These are phyloP conservation scores for Medicago arabica DNA, from an alignment of 306 rosid genomes.

Conservation along the genomic window DNA sequence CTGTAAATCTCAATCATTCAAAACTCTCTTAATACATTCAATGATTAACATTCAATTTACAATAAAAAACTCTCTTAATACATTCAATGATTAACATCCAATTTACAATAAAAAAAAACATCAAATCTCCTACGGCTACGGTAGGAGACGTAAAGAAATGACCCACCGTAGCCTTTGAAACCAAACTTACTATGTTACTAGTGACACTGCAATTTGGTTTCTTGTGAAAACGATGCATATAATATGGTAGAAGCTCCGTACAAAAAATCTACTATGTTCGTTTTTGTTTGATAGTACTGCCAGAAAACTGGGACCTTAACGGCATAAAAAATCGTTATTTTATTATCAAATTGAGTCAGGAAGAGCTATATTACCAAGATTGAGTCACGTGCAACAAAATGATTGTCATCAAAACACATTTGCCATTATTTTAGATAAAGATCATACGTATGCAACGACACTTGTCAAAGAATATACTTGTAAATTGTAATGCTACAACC, in stretches of 20 bases:
- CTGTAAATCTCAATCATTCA: no score
- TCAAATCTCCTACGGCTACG: no score
- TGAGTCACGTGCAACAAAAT: slow-evolving; percentile 29
- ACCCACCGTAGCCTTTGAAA: no score
- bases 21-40: no score
- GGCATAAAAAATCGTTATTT: background rate
- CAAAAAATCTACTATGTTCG: slow-evolving; percentile 4
- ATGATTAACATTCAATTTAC: no score
- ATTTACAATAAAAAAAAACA: no score
- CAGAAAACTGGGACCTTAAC: background rate
- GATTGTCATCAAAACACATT: background rate
- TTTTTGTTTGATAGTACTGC: background rate
- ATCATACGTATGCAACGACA: background rate
- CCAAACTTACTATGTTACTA: no score
- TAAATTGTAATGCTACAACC: background rate
- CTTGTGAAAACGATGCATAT: background rate
- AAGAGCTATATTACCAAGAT: background rate
- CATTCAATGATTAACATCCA: no score
- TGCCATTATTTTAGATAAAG: background rate
- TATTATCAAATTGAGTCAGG: background rate
- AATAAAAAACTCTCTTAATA: no score
- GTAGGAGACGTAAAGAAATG: no score
- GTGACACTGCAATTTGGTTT: no score
- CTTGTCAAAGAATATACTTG: background rate
- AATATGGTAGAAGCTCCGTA: background rate